Percentiles rank a stretch among this genome's conserved stretches.
Evolutionary conservation across 2,329 filamentous ascomycete species (phyloP).

Genomic region (Botryotinia convoluta): DNA sequence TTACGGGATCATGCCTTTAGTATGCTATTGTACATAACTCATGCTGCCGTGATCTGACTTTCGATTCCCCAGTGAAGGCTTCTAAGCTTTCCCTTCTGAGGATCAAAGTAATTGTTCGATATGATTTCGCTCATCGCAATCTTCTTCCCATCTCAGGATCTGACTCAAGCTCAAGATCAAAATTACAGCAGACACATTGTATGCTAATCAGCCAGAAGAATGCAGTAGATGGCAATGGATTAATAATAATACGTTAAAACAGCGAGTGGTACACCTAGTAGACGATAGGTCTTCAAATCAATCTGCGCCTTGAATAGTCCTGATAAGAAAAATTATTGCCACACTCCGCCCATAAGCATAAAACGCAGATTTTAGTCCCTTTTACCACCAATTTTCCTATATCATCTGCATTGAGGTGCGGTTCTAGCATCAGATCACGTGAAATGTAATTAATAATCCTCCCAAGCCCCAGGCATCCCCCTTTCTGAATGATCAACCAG

Average conservation of each 20-base stretch:
- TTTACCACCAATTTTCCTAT: accelerated
- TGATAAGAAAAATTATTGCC: neutral
- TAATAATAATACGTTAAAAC: neutral
- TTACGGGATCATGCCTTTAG: neutral
- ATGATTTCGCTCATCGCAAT: accelerated
- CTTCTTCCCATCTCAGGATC: neutral
- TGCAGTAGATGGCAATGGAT: neutral
- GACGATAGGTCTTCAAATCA: neutral
- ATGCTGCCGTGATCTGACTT: accelerated
- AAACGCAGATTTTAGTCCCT: accelerated
- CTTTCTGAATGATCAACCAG: neutral
- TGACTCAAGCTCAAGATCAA: neutral
- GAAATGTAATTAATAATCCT: neutral
- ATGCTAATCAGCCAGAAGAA: neutral
- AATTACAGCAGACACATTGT: accelerated
- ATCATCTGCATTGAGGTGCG: neutral
- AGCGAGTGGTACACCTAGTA: neutral
- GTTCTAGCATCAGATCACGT: neutral
- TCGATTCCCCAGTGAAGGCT: neutral
- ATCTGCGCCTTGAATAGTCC: neutral
- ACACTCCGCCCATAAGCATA: neutral
- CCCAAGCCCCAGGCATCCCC: slow-evolving; percentile 3
- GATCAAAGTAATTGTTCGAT: accelerated
- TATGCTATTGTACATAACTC: too few species aligned
- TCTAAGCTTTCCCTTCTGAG: neutral